Evolutionary conservation across 768 basidiomycete species (phyloP).

Genomic region (Trametes meyenii): DNA sequence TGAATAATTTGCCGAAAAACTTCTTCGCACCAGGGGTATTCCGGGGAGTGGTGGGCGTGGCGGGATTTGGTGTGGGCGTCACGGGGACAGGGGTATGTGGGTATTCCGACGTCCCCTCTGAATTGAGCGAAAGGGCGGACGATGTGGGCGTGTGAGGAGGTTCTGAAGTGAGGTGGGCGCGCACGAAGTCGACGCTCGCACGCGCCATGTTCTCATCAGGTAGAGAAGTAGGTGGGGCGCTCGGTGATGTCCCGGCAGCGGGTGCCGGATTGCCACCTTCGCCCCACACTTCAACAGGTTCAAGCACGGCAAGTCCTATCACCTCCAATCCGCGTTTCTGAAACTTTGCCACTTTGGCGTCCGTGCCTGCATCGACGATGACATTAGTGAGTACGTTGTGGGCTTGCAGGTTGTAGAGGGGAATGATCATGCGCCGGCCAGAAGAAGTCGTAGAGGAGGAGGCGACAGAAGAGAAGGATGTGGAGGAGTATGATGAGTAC

Average conservation of each 20-base stretch:
- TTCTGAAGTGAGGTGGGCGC: slow-evolving; percentile 16
- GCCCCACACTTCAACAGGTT: slow-evolving; percentile 78
- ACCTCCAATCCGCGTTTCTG: slow-evolving; percentile 54
- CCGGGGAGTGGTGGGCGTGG: slow-evolving; percentile 31
- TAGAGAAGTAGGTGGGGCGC: slow-evolving; percentile 25
- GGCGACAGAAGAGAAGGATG: slow-evolving; percentile 39
- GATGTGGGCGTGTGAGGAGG: slow-evolving; percentile 36
- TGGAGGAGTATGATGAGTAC: slow-evolving; percentile 53
- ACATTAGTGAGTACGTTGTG: slow-evolving; percentile 88
- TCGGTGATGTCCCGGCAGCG: slow-evolving; percentile 18
- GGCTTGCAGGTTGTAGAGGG: slow-evolving; percentile 84
- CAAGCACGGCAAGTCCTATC: slow-evolving; percentile 74
- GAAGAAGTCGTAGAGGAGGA: slow-evolving; percentile 48
- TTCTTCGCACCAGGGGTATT: slow-evolving; percentile 45
- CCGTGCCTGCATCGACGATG: slow-evolving; percentile 86
- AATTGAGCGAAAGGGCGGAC: slow-evolving; percentile 36
- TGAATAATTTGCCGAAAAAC: slow-evolving; percentile 75
- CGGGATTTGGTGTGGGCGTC: slow-evolving; percentile 12
- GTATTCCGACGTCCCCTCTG: slow-evolving; percentile 22
- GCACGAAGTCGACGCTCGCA: slow-evolving; percentile 20
- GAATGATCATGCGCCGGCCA: slow-evolving; percentile 75
- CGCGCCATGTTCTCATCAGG: slow-evolving; percentile 33
- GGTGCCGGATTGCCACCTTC: slow-evolving; percentile 22
- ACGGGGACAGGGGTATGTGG: slow-evolving; percentile 21
- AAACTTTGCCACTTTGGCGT: slow-evolving; percentile 83